Conservation (phyloP, 441 rosid species). For the Populus trichocarpa region DNA sequence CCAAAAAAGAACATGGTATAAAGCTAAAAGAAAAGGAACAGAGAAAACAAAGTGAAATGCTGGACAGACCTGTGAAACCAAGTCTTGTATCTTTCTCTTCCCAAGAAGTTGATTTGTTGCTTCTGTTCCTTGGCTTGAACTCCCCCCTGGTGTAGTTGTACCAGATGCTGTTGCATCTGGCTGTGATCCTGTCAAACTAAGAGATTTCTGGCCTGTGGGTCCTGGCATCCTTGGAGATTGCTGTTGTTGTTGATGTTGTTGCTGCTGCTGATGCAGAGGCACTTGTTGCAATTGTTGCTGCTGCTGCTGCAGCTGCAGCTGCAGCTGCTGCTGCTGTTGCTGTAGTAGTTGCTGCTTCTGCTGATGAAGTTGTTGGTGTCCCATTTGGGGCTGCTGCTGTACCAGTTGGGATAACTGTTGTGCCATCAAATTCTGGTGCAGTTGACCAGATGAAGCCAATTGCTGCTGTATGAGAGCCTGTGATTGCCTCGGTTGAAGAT, state of each 20-base stretch:
- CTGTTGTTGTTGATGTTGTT: constrained; percentile 31
- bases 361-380: constrained; percentile 47
- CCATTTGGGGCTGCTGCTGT: constrained; percentile 43
- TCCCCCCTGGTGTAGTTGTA: constrained; percentile 91
- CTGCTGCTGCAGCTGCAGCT: constrained; percentile 39
- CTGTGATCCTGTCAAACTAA: constrained; percentile 95
- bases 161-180: constrained; percentile 98
- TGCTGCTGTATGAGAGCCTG: constrained; percentile 77
- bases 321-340: constrained; percentile 35
- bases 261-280: constrained; percentile 24
- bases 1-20: constrained; percentile 3
- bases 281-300: constrained; percentile 42
- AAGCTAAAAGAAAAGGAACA: constrained; percentile 1
- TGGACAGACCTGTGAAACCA: constrained; percentile 81
- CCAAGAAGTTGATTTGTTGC: constrained; percentile 97
- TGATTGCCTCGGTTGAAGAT: constrained; percentile 71
- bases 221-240: constrained; percentile 69
- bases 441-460: constrained; percentile 64
- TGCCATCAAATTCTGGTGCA: constrained; percentile 65
- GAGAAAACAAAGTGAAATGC: constrained; percentile 2
- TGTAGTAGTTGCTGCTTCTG: constrained; percentile 37
- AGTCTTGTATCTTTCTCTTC: constrained; percentile 94
- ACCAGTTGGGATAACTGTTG: constrained; percentile 86
- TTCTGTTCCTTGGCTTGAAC: constrained; percentile 98
- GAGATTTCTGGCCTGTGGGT: constrained; percentile 75